Evolutionary conservation across 2,329 filamentous ascomycete genomes (phyloP).

Genomic region (Aplosporella prunicola): DNA sequence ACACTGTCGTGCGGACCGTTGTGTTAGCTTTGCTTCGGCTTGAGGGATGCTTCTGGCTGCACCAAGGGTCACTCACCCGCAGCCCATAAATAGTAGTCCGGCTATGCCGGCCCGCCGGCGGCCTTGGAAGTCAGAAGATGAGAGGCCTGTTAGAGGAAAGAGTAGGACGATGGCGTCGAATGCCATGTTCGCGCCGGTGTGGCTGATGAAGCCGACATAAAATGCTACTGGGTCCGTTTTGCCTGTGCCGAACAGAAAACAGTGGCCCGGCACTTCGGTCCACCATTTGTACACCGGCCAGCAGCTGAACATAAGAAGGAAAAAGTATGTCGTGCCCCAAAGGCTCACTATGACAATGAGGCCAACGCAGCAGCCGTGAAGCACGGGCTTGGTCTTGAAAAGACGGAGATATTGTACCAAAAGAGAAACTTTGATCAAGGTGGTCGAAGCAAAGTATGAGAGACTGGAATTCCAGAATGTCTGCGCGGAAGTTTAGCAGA

Average conservation of each 20-base stretch:
- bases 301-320: conserved; percentile 24
- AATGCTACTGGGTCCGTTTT: conserved; percentile 20
- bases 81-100: too few relatives aligned
- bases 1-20: conserved; percentile 15
- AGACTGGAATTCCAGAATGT: conserved; percentile 24
- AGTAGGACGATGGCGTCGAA: conserved; percentile 24
- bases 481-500: conserved; percentile 11
- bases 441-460: conserved; percentile 22
- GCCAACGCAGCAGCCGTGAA: conserved; percentile 15
- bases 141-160: conserved; percentile 25
- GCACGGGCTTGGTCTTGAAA: conserved; percentile 18
- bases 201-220: conserved; percentile 21
- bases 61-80: too few relatives aligned
- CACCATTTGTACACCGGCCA: conserved; percentile 24
- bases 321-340: conserved; percentile 25
- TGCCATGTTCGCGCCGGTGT: conserved; percentile 24
- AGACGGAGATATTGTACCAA: conserved; percentile 29
- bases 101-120: conserved; percentile 21
- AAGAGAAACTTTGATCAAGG: conserved; percentile 29
- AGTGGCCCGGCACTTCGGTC: conserved; percentile 18
- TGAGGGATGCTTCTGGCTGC: too few relatives aligned
- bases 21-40: neutral
- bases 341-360: conserved; percentile 17
- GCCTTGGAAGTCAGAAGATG: conserved; percentile 20
- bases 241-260: conserved; percentile 25